phyloP scores from a whole-genome alignment of 495 filamentous ascomycete genomes.

The Penicillium maclennaniae region DNA sequence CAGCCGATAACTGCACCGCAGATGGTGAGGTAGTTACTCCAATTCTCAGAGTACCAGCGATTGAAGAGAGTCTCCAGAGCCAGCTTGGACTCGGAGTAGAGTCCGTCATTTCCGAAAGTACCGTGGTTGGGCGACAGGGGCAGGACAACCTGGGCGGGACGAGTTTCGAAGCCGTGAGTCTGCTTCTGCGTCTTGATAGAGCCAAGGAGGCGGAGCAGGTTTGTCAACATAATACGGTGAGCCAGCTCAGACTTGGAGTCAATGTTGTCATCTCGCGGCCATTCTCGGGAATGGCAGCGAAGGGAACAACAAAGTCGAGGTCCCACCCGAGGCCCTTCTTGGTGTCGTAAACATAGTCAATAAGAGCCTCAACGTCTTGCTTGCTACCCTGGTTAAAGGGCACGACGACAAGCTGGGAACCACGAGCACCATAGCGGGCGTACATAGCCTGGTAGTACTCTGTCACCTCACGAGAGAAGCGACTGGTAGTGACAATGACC shows the following conservation, averaged over 20 bases:
- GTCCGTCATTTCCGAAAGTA: conserved; percentile 94
- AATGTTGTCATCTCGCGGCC: conserved; percentile 96
- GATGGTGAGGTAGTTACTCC: conserved; percentile 96
- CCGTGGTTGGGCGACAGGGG: conserved; percentile 97
- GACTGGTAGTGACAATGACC: conserved; percentile 92
- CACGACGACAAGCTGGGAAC: conserved; percentile 94
- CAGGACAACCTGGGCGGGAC: conserved; percentile 92
- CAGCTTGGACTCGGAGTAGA: conserved; percentile 98
- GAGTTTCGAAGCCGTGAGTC: conserved; percentile 81
- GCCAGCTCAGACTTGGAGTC: conserved; percentile 98
- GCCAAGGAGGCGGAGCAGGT: conserved; percentile 86
- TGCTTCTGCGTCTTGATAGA: conserved; percentile 87
- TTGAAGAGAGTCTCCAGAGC: conserved; percentile 97
- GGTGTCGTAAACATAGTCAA: conserved; percentile 94
- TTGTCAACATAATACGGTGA: conserved; percentile 99
- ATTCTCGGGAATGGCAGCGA: conserved; percentile 96
- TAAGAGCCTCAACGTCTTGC: conserved; percentile 89
- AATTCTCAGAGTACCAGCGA: conserved; percentile 96
- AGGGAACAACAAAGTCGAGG: conserved; percentile 92
- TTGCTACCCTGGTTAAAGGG: conserved; percentile 99
- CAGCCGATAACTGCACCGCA: conserved; percentile 98
- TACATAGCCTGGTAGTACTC: conserved; percentile 99
- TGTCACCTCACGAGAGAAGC: conserved; percentile 94
- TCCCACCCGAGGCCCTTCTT: conserved; percentile 98
- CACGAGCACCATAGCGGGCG: conserved; percentile 83